phyloP scores from a whole-genome alignment of 164 flowering plant species.

The Sextonia rubra region DNA sequence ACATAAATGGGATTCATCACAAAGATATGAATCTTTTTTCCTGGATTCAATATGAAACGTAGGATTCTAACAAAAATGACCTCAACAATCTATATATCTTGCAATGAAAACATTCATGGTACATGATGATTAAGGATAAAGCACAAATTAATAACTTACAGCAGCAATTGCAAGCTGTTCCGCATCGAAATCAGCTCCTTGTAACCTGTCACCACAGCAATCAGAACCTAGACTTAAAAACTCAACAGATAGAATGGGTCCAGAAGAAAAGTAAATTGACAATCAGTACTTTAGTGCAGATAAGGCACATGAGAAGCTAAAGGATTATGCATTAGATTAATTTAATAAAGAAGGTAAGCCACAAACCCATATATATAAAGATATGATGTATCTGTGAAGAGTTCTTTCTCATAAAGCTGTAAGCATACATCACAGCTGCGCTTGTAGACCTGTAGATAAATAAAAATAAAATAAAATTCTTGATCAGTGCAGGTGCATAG shows the following conservation, averaged over 20 bases:
- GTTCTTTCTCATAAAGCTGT: slow-evolving; percentile 91
- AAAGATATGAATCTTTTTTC: no score
- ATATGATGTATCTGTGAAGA: slow-evolving; percentile 72
- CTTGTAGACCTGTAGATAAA: slow-evolving; percentile 67
- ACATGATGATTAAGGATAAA: not conserved
- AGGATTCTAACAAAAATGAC: no score
- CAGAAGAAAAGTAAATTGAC: not conserved
- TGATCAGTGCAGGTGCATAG: not conserved
- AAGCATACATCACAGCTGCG: slow-evolving; percentile 85
- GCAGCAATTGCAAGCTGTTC: slow-evolving; percentile 87
- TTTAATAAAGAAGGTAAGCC: not conserved
- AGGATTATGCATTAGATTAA: not conserved
- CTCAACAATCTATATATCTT: no score
- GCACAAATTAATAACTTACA: slow-evolving; percentile 41
- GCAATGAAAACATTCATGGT: no score
- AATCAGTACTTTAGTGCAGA: not conserved
- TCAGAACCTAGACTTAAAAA: not conserved
- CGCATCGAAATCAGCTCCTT: slow-evolving; percentile 53
- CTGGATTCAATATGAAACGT: no score
- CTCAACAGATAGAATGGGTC: not conserved
- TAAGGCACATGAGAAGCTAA: not conserved
- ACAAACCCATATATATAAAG: slow-evolving; percentile 83
- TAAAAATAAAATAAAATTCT: not conserved
- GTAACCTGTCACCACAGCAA: slow-evolving; percentile 45
- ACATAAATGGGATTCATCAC: no score